Base-by-base conservation (phyloP, 768 basidiomycete species). In the Mycena vulgaris region DNA sequence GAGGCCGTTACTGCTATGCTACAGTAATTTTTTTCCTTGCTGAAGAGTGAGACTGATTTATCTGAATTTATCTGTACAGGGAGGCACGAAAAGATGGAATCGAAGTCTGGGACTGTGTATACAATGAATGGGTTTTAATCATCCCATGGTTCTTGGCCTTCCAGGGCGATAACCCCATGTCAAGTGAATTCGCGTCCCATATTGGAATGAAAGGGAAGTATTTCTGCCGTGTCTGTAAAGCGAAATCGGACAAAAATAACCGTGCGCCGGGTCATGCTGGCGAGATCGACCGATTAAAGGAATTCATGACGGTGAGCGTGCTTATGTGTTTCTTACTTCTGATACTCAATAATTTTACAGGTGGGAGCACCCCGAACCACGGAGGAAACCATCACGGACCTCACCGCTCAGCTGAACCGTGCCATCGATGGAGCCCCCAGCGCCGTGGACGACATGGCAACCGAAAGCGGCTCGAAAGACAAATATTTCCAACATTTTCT, bases 141-240 rank as follows among this genome's bases (percentile, higher is more conserved):
- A 47, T 70, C 13, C 69, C 64, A 2, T 64, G 27, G 25, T 45
- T 66, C 10, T 42, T 70, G 5, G 69, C 69, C 2, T 16, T 70
- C 25, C 47, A 35, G 14, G 69, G 69, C 10, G 77, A 78, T 64
- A 81, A 48, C 25, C 59, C 59, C 8, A 61, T 61, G 59, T 31
- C 25, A 23, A 61, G 59, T 31, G 59, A 61, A 63, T 68, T 78
- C 53, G 66, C 74, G 10, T 78, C 63, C 31, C 77, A 78, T 37
- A 64, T 75, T n/a, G 74, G 77, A 1, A 35, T 72, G 33, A 39
- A 28, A 13, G 76, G 68, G 3, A 75, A 75, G 25, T 70, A 47
- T 16, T 78, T 76, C 39, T 78, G 78, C 48, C 52, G 68, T 8
- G 27, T 70, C 7, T 78, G 77, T 35, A 27, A 51, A 19, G 49